These are phyloP conservation scores for Firmiana major DNA, from an alignment of 345 rosid species.

Conservation along the genomic window DNA sequence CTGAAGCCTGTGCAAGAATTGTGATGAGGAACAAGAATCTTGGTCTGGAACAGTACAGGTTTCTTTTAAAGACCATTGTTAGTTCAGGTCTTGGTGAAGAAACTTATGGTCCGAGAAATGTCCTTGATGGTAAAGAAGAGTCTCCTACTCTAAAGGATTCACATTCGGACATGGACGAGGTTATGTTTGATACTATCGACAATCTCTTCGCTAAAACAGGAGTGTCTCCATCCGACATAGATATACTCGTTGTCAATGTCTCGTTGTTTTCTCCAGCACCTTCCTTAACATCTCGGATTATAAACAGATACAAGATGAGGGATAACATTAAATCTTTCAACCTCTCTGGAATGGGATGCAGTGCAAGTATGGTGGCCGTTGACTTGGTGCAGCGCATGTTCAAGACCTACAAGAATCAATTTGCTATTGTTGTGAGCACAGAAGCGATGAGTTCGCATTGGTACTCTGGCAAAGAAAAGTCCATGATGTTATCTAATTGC, in stretches of 20 bases:
- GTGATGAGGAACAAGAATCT: conserved; percentile 43
- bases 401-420: conserved; percentile 35
- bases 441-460: conserved; percentile 59
- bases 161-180: conserved; percentile 33
- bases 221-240: too few relatives aligned
- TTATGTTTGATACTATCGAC: too few relatives aligned
- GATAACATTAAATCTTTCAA: too few relatives aligned
- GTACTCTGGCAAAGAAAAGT: conserved; percentile 26
- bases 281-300: conserved; percentile 15
- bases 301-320: too few relatives aligned
- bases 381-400: conserved; percentile 39
- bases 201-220: too few relatives aligned
- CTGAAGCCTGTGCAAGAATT: neutral
- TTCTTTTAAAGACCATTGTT: neutral
- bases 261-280: too few relatives aligned
- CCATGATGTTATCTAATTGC: conserved; percentile 63
- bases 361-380: too few relatives aligned
- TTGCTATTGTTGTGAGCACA: conserved; percentile 62
- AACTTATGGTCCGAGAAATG: conserved; percentile 47
- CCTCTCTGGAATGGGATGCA: too few relatives aligned
- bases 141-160: conserved; percentile 36
- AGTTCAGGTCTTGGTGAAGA: conserved; percentile 15
- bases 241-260: too few relatives aligned
- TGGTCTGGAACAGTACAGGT: too few relatives aligned
- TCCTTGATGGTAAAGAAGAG: conserved; percentile 47